A percentile compares a stretch with the other conserved stretches of the same genome.
Evolutionary conservation across 371 early-diverging fungal genomes (phyloP).

Genomic region (Rhizopus microsporus): DNA sequence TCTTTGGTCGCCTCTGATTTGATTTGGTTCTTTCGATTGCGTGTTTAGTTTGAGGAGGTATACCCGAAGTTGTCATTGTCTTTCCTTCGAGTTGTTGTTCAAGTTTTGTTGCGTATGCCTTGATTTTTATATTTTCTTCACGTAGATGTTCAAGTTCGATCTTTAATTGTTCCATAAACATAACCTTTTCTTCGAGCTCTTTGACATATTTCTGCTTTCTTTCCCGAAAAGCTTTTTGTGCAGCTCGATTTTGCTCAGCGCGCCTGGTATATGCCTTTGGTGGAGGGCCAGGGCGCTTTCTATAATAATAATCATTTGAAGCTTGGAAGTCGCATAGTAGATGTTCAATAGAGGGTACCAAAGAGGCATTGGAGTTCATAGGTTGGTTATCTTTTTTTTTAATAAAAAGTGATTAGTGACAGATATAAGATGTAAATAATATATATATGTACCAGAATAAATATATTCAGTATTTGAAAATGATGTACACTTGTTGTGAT

Average conservation of each 20-base stretch:
- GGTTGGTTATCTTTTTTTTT: no score
- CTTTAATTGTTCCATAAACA: slow-evolving; percentile 22
- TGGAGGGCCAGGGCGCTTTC: no score
- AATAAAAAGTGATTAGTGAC: no score
- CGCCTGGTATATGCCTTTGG: slow-evolving; percentile 4
- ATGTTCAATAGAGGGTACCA: no score
- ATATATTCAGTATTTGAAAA: no score
- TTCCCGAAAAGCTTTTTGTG: slow-evolving; percentile 68
- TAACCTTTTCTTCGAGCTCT: slow-evolving; percentile 42
- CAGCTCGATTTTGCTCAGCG: slow-evolving; percentile 62
- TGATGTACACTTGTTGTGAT: no score
- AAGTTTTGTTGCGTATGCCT: background rate
- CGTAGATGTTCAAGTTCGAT: slow-evolving; percentile 17
- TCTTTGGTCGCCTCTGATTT: slow-evolving; percentile 3
- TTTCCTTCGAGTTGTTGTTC: slow-evolving; percentile 15
- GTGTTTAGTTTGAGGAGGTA: background rate
- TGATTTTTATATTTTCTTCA: slow-evolving; percentile 20
- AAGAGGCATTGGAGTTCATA: no score
- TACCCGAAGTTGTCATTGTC: background rate
- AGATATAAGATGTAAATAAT: no score
- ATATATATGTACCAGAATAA: no score
- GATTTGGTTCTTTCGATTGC: background rate
- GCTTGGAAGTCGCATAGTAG: no score
- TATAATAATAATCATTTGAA: no score
- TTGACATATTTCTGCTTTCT: slow-evolving; percentile 61